A percentile compares a stretch with the other conserved stretches of the same genome.
These are phyloP conservation scores for Magnusiomyces tetraspermus DNA, from an alignment of 1,139 yeast species.

Conservation along the genomic window DNA sequence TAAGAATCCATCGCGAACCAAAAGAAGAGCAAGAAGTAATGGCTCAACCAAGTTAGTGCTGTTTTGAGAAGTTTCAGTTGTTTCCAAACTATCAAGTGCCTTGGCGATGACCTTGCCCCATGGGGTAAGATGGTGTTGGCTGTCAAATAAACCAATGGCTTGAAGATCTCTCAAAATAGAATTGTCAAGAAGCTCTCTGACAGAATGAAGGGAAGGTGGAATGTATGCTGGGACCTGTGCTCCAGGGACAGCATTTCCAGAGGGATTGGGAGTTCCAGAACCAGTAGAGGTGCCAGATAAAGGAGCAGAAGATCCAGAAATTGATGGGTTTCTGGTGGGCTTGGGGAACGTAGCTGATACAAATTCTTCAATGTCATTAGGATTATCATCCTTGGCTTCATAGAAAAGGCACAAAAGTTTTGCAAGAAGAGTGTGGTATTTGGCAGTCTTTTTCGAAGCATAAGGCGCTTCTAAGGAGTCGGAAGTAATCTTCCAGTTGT, in stretches of 20 bases:
- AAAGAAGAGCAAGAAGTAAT: slow-evolving; percentile 23
- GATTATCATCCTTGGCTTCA: slow-evolving; percentile 1
- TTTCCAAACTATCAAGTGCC: slow-evolving; percentile 18
- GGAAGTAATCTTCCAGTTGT: slow-evolving; percentile 19
- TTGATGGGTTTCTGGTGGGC: not conserved
- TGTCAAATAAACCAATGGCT: slow-evolving; percentile 46
- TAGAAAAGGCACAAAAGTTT: slow-evolving; percentile 2
- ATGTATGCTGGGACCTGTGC: not conserved
- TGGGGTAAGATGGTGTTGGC: slow-evolving; percentile 37
- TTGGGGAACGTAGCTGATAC: slow-evolving; percentile 10
- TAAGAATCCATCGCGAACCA: slow-evolving; percentile 26
- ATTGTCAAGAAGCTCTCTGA: slow-evolving; percentile 30
- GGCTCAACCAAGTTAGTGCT: slow-evolving; percentile 27
- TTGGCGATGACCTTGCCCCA: slow-evolving; percentile 49
- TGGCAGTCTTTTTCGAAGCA: not conserved
- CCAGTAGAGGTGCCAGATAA: not conserved
- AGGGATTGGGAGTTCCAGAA: not conserved
- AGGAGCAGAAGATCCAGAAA: not conserved
- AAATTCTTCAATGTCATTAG: slow-evolving; percentile 6
- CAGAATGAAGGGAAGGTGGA: slow-evolving; percentile 4
- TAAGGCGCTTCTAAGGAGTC: slow-evolving; percentile 8
- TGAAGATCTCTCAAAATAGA: slow-evolving; percentile 49
- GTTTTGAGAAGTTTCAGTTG: slow-evolving; percentile 15
- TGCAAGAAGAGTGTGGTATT: not conserved
- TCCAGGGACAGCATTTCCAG: slow-evolving; percentile 1